Base-by-base conservation (phyloP, 2,329 filamentous ascomycete genomes). In the Curvularia sp. region DNA sequence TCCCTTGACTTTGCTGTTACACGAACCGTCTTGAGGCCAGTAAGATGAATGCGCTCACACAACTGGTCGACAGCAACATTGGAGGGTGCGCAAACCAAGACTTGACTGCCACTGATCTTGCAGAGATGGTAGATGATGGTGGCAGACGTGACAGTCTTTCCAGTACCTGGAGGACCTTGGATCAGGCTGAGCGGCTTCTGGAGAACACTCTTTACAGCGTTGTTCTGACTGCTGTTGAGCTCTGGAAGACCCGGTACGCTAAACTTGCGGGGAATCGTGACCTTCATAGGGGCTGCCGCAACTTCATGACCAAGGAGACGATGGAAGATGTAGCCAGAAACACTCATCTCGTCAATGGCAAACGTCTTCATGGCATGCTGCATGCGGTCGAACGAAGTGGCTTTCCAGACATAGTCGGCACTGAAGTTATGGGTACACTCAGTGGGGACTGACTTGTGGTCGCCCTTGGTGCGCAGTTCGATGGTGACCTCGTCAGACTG, bases 361-460 rank as follows among this genome's bases (percentile, higher is more conserved):
- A 99, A 99, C 0, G 92, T 98, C 84, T 97, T 98, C 94, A 99
- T 98, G 54, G 95, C 96, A 66, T 93, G 88, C 78, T 99, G 95
- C 95, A 99, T 99, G 63, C 95, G 93, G 74, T 99, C 95, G 75
- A 99, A 99, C 0, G 94, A 98, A 0, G 96, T 99, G 13, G 96
- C 95, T 77, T 99, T 99, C 95, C 95, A 99, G 55, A 99, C 95
- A 73, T 99, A 99, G 77, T 99, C 95, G 65, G 94, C 95, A 15
- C 93, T 97, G 79, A 99, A 99, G 78, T 97, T 97, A 79, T 96
- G 92, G 0, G 94, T 97, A 78, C 94, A 95, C 72, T 99, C 94
- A 0, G 92, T 97, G 0, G 95, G 95, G 1, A 98, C 92, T 28
- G 90, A 92, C 79, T 98, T 98, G 81, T 98, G 93, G 75, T 96